Evolutionary conservation across 768 basidiomycete genomes (phyloP), one percentile per base, ranked within the genome.

Genomic region (Hygrophoropsis aurantiaca): DNA sequence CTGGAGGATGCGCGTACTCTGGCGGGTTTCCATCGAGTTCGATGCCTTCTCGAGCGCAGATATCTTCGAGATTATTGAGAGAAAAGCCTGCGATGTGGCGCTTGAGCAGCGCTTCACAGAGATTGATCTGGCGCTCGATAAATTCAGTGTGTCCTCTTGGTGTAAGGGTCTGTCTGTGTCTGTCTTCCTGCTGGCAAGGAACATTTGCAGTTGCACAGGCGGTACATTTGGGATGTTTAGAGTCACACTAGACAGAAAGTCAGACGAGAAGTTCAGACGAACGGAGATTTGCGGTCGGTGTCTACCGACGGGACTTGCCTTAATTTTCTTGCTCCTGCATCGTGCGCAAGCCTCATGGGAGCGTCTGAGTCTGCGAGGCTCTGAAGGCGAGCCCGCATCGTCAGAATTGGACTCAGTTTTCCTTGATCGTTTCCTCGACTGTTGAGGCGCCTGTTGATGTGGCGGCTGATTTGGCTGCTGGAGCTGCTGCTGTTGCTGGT

Each of bases 321-420:
- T 93, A 73, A 93, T 93, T 86, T 93, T 93, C 82, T 93, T 92
- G 74, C 84, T 86, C 80, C 90, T 87, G 78, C 90, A 93, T 66
- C 90, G 80, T 54, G 90, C 85, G 75, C 90, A 93, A 53, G 90
- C 90, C 72, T 93, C 90, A 71, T 93, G 90, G 59, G 90, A 90
- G 62, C 90, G 82, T 58, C 90, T 77, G 59, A 93, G 78, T 46
- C 90, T 80, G 59, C 90, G 79, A 36, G 88, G 85, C 66, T 90
- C 89, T 46, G 83, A 77, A 35, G 82, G 70, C 15, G 78, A 67
- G 30, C 70, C 59, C 36, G 69, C 67, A n/a, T 82, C 84, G 45
- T 82, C 84, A 11, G 72, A 74, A 21, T 71, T 73, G 2, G 72
- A 69, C 41, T 84, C 82, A 2, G 71, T 69, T 67, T 84, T 85